These are phyloP conservation scores for Trichoderma aggressivum DNA, from an alignment of 2,329 filamentous ascomycete genomes.

Conservation along the genomic window DNA sequence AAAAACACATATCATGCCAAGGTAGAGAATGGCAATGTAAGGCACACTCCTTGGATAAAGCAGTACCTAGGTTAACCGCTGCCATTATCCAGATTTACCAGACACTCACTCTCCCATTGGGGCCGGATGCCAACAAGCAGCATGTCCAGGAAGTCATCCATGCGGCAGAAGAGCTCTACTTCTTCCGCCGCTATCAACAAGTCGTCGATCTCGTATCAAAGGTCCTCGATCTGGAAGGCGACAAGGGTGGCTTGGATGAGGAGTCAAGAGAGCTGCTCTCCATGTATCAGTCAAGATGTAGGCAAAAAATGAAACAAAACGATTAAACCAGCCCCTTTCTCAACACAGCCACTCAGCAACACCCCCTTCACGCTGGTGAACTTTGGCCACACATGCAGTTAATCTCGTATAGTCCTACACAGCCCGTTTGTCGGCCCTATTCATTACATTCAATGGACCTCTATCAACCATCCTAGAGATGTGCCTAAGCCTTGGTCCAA, in stretches of 20 bases:
- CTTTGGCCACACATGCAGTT: neutral
- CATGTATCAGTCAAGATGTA: constrained; percentile 44
- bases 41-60: constrained; percentile 20
- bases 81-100: constrained; percentile 40
- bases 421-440: neutral
- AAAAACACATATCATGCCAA: constrained; percentile 45
- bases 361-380: neutral
- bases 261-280: constrained; percentile 41
- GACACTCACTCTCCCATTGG: constrained; percentile 41
- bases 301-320: constrained; percentile 27
- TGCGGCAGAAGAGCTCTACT: constrained; percentile 58
- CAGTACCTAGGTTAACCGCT: neutral
- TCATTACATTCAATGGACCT: neutral
- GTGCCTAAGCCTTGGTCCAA: neutral
- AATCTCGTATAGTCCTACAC: neutral
- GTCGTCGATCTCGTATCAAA: constrained; percentile 40
- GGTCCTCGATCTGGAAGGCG: constrained; percentile 32
- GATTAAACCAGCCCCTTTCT: neutral
- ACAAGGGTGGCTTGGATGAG: constrained; percentile 37
- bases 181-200: constrained; percentile 46
- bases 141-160: constrained; percentile 50
- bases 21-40: constrained; percentile 54
- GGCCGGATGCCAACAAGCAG: constrained; percentile 40
- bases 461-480: neutral
- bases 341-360: neutral